Conservation (phyloP, 1,139 yeast genomes). For the Barnettozyma hawaiiensis region DNA sequence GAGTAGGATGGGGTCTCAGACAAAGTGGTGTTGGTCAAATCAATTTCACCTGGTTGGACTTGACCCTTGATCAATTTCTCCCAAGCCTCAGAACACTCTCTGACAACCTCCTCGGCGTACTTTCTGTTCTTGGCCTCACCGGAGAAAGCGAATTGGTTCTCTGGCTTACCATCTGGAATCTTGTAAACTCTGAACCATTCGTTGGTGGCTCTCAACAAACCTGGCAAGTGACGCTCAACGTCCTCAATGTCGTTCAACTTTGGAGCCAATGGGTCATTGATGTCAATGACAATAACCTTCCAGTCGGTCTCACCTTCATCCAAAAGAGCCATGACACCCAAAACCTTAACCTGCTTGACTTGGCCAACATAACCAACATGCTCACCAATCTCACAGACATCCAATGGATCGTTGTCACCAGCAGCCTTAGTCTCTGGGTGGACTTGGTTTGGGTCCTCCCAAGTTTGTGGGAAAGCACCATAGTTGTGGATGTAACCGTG, state of each 20-base stretch:
- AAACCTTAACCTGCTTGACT: constrained; percentile 73
- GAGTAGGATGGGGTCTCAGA: constrained; percentile 48
- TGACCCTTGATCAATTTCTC: constrained; percentile 48
- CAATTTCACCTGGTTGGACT: constrained; percentile 44
- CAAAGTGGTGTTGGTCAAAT: constrained; percentile 71
- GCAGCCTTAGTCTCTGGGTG: constrained; percentile 76
- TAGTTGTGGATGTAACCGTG: constrained; percentile 90
- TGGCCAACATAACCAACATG: constrained; percentile 67
- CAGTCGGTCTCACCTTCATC: constrained; percentile 95
- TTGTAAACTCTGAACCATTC: constrained; percentile 92
- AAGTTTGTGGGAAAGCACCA: constrained; percentile 93
- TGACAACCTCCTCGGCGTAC: constrained; percentile 66
- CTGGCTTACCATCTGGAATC: constrained; percentile 87
- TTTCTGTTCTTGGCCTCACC: constrained; percentile 72
- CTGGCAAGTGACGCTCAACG: constrained; percentile 71
- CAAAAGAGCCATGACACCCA: constrained; percentile 81
- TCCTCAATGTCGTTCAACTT: constrained; percentile 72
- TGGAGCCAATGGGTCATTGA: constrained; percentile 69
- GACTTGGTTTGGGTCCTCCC: constrained; percentile 77
- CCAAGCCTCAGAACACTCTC: constrained; percentile 75
- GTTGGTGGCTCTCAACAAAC: constrained; percentile 72
- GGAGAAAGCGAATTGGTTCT: constrained; percentile 77
- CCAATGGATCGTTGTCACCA: constrained; percentile 91
- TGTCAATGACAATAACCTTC: constrained; percentile 78
- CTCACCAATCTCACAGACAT: constrained; percentile 85